A percentile compares a stretch with the other conserved stretches of the same genome.
Evolutionary conservation across 306 rosid genomes (phyloP).

Genomic region (Lathyrus tuberosus): DNA sequence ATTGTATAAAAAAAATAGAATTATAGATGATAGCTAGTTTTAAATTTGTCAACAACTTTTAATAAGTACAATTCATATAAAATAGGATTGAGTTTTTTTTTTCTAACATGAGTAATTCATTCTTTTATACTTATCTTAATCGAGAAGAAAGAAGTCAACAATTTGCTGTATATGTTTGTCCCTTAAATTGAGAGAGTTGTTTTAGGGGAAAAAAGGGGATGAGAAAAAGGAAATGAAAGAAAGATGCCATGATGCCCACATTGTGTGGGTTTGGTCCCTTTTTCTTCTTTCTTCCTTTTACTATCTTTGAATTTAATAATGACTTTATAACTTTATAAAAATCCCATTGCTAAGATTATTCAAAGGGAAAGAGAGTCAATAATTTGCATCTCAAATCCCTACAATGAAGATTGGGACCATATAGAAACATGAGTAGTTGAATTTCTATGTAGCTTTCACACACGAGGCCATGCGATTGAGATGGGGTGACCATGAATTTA

Average conservation of each 20-base stretch:
- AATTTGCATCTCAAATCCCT: conserved; percentile 20
- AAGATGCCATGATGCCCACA: conserved; percentile 15
- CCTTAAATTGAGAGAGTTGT: neutral
- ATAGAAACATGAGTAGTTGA: conserved; percentile 19
- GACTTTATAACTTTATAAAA: conserved; percentile 5
- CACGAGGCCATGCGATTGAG: conserved; percentile 6
- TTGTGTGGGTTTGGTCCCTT: conserved; percentile 17
- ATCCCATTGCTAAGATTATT: neutral
- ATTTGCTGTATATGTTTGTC: neutral
- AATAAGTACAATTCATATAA: too few species aligned
- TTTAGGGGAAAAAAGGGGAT: neutral
- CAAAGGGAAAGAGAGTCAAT: neutral
- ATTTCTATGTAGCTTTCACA: conserved; percentile 3
- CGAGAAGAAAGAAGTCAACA: neutral
- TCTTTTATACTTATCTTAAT: neutral
- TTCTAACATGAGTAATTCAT: too few species aligned
- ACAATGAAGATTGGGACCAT: conserved; percentile 35
- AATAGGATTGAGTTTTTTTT: too few species aligned
- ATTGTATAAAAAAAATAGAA: too few species aligned
- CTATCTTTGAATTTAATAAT: conserved; percentile 12
- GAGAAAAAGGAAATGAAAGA: conserved; percentile 6
- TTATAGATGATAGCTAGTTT: too few species aligned
- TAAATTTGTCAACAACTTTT: too few species aligned
- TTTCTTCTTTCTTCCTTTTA: neutral
- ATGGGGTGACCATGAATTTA: conserved; percentile 8